A percentile compares a stretch with the other conserved stretches of the same genome.
phyloP scores from a whole-genome alignment of 2,329 filamentous ascomycete species.

The Ascocoryne sarcoides region DNA sequence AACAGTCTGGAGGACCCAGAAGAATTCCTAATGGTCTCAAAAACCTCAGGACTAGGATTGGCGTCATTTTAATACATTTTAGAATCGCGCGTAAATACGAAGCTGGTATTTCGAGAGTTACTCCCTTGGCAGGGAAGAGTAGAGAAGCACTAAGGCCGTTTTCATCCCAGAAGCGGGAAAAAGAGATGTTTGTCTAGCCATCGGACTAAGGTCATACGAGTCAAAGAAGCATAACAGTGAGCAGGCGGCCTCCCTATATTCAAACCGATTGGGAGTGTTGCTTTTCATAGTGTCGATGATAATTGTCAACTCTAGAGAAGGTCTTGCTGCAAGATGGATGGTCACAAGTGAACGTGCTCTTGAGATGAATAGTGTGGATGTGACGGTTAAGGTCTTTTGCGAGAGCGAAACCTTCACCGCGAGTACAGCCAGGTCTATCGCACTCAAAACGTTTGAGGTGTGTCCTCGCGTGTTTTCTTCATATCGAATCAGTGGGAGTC shows the following conservation, averaged over 20 bases:
- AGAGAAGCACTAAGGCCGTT: too few species aligned
- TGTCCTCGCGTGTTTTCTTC: constrained; percentile 8
- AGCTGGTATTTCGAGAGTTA: too few species aligned
- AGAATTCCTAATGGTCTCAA: constrained; percentile 5
- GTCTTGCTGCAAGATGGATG: constrained; percentile 6
- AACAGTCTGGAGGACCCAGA: too few species aligned
- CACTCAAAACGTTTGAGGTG: constrained; percentile 7
- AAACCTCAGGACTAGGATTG: constrained; percentile 1
- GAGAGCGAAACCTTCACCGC: constrained; percentile 8
- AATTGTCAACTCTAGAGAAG: constrained; percentile 12
- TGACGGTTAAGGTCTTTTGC: constrained; percentile 8
- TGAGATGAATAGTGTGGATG: constrained; percentile 9
- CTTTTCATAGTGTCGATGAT: constrained; percentile 8
- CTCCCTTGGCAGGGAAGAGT: too few species aligned
- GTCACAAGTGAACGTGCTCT: constrained; percentile 9
- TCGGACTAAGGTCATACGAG: too few species aligned
- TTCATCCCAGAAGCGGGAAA: too few species aligned
- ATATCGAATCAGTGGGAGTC: background rate
- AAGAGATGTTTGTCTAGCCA: too few species aligned
- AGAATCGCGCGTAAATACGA: background rate
- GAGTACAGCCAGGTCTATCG: constrained; percentile 4
- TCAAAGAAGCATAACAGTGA: too few species aligned
- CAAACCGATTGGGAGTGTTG: constrained; percentile 7
- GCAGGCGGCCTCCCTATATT: too few species aligned
- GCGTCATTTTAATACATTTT: background rate